Conservation (phyloP, 352 stramenopile species). For the Blastocystis sp. region DNA sequence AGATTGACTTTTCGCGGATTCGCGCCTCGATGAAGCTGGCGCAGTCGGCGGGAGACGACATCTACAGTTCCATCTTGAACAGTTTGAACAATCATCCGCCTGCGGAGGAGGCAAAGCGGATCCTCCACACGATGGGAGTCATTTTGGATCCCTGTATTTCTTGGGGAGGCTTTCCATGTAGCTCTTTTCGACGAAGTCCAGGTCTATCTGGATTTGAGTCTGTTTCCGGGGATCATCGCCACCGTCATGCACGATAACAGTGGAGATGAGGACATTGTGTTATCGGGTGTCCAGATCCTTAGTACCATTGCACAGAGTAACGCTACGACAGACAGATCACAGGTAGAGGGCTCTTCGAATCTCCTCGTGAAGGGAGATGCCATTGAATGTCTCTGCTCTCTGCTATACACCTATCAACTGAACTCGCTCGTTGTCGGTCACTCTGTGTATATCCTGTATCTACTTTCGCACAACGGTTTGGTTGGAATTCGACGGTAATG, state of each 20-base stretch:
- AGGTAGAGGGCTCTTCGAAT: neutral
- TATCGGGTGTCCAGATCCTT: neutral
- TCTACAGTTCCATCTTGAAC: slow-evolving; percentile 3
- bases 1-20: slow-evolving; percentile 27
- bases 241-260: neutral
- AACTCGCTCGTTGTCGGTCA: slow-evolving; percentile 5
- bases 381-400: neutral
- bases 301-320: slow-evolving; percentile 39
- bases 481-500: neutral
- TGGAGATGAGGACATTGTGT: neutral
- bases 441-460: slow-evolving; percentile 27
- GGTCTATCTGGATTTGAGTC: slow-evolving; percentile 3
- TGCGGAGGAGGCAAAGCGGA: neutral
- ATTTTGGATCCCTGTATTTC: neutral
- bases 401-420: neutral
- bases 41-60: neutral
- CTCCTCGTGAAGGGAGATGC: neutral
- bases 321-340: neutral
- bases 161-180: neutral
- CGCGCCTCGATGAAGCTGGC: neutral
- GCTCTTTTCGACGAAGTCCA: slow-evolving; percentile 15
- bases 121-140: neutral
- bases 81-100: neutral
- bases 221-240: neutral
- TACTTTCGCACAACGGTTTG: neutral